phyloP scores from a whole-genome alignment of 345 rosid genomes.

The Trapa incisa region DNA sequence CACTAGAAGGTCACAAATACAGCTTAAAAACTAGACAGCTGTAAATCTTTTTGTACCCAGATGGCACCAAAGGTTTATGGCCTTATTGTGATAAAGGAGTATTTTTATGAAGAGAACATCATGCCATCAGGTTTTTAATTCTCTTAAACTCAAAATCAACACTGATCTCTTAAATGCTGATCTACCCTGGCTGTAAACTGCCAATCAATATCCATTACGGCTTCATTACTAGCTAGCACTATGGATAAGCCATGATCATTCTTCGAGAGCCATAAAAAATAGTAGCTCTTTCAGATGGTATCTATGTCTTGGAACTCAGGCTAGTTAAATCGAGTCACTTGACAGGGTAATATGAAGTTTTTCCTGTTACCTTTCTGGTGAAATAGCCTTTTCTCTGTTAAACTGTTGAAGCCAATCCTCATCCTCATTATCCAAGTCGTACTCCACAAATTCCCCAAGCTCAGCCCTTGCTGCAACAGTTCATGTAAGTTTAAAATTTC shows the following conservation, averaged over 20 bases:
- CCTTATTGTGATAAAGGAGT: too few relatives aligned
- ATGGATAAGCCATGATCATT: background rate
- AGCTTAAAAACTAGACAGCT: too few relatives aligned
- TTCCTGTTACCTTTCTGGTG: slow-evolving; percentile 49
- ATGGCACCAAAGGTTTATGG: too few relatives aligned
- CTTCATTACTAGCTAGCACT: background rate
- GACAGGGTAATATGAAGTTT: background rate
- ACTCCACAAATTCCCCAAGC: slow-evolving; percentile 95
- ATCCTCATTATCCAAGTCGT: slow-evolving; percentile 95
- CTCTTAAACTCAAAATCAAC: background rate
- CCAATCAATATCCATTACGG: background rate
- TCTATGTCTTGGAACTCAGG: background rate
- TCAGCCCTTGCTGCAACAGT: slow-evolving; percentile 75
- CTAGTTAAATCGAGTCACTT: background rate
- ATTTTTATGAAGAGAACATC: too few relatives aligned
- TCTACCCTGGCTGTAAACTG: background rate
- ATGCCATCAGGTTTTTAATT: background rate
- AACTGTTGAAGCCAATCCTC: slow-evolving; percentile 83
- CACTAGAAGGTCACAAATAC: too few relatives aligned
- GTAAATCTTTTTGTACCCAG: too few relatives aligned
- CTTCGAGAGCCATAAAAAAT: background rate
- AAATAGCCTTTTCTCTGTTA: slow-evolving; percentile 45
- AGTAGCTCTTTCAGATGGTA: background rate
- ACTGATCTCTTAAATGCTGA: background rate
- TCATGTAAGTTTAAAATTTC: slow-evolving; percentile 10